These are phyloP conservation scores for Ceratobasidium sp. DNA, from an alignment of 1,284 basidiomycete species.

Conservation along the genomic window DNA sequence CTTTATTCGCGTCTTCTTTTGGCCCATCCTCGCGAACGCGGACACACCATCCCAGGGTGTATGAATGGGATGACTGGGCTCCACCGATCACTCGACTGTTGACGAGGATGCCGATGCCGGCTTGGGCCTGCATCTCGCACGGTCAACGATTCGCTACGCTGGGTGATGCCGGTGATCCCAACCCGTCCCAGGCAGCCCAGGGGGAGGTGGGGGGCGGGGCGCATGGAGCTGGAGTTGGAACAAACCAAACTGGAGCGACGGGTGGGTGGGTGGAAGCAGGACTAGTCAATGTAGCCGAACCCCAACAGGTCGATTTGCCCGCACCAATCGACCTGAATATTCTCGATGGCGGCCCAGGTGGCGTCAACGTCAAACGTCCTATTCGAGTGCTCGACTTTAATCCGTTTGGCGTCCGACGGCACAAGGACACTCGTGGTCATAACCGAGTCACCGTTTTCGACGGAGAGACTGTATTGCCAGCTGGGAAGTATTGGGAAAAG, in stretches of 20 bases:
- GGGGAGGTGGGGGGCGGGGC: background rate
- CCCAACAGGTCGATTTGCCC: background rate
- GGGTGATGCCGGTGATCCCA: background rate
- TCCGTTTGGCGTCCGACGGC: conserved; percentile 13
- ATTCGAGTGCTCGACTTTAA: conserved; percentile 36
- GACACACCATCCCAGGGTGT: conserved; percentile 2
- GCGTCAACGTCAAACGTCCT: conserved; percentile 24
- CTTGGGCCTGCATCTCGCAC: conserved; percentile 35
- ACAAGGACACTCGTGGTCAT: conserved; percentile 1
- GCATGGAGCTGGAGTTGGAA: background rate
- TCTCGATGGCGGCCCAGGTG: conserved; percentile 27
- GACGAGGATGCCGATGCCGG: conserved; percentile 36
- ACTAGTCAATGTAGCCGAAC: background rate
- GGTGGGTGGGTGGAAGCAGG: background rate
- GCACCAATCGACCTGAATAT: background rate
- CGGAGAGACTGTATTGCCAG: background rate
- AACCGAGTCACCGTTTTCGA: conserved; percentile 10
- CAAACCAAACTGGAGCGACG: background rate
- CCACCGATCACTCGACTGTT: conserved; percentile 25
- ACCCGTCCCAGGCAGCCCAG: background rate
- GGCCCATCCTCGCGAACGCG: background rate
- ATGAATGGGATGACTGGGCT: conserved; percentile 34
- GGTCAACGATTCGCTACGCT: conserved; percentile 30
- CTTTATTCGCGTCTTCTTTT: background rate
- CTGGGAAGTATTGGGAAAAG: conserved; percentile 27